Base-by-base conservation (phyloP, 2,329 filamentous ascomycete genomes). In the Didymella arachidicola region DNA sequence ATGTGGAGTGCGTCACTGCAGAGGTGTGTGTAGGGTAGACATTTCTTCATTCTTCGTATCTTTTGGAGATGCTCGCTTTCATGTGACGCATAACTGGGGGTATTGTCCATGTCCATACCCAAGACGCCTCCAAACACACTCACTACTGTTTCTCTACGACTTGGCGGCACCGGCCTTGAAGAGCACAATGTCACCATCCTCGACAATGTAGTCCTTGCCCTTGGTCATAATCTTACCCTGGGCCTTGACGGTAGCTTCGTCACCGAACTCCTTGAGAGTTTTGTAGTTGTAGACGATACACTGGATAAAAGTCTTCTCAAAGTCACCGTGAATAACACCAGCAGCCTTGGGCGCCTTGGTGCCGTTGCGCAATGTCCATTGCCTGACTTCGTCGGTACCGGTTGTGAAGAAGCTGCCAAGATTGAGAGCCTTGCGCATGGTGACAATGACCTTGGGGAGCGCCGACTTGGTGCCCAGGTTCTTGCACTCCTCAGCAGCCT, bases 221-320 rank as follows among this genome's bases (percentile, higher is more conserved):
- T 99, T 99, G 59, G 94, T 98, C 89, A 97, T 91, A 67, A 99
- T 79, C 84, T 99, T 99, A 72, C 95, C 95, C 79, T 94, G 94
- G 26, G 94, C 87, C 84, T 93, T 96, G 67, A 97, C 91, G 67
- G 90, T 87, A 25, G 87, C 83, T 82, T 99, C 95, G 65, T 96
- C 92, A 51, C 94, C 94, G 47, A 91, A 82, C 80, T 98, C 95
- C 81, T 89, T 92, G 53, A 99, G 82, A 2, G 85, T 81, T 26
- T 77, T 83, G 80, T 87, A 99, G 82, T 97, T 98, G 82, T 96
- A 98, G 29, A 97, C 93, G 64, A 99, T 86, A 63, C 85, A 90
- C 81, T 99, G 96, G 72, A 99, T 99, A 77, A 99, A 99, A 0
- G 96, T 99, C 88, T 99, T 99, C 80, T 99, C 95, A 68, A 99